Percentiles rank a stretch among this genome's conserved stretches.
These are phyloP conservation scores for Aspergillus ibericus DNA, from an alignment of 2,329 filamentous ascomycete genomes.

Conservation along the genomic window DNA sequence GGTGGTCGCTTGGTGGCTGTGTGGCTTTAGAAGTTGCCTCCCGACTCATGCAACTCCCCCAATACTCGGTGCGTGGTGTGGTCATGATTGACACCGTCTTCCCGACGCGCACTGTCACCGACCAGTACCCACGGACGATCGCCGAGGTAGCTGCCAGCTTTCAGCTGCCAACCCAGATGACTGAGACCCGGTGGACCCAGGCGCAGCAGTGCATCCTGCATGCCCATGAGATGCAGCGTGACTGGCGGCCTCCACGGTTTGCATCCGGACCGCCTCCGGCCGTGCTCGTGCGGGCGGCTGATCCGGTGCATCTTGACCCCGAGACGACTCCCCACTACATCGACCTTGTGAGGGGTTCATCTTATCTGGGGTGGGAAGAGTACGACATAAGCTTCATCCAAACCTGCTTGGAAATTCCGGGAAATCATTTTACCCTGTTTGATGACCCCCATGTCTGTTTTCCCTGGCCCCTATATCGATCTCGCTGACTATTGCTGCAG, in stretches of 20 bases:
- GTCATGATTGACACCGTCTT: constrained; percentile 11
- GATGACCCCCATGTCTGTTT: constrained; percentile 1
- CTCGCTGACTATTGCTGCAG: not conserved
- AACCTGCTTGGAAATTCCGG: not conserved
- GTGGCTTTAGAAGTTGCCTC: constrained; percentile 10
- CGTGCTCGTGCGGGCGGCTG: not conserved
- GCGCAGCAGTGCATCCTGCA: constrained; percentile 4
- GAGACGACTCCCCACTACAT: not conserved
- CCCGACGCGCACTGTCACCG: not conserved
- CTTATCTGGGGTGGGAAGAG: constrained; percentile 8
- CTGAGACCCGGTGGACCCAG: not conserved
- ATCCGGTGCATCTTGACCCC: not conserved
- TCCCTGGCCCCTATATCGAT: not conserved
- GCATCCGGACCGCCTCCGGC: not conserved
- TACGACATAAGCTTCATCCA: constrained; percentile 3
- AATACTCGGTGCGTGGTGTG: constrained; percentile 5
- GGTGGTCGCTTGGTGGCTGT: constrained; percentile 9
- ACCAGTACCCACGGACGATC: constrained; percentile 1
- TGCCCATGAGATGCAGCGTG: constrained; percentile 1
- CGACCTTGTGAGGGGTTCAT: not conserved
- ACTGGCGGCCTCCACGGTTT: constrained; percentile 1
- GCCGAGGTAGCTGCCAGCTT: constrained; percentile 2
- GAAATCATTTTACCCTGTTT: constrained; percentile 9
- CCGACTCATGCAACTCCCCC: constrained; percentile 8
- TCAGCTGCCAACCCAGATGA: not conserved